Base-by-base conservation (phyloP, 495 filamentous ascomycete genomes). In the Penicillium riverlandense region DNA sequence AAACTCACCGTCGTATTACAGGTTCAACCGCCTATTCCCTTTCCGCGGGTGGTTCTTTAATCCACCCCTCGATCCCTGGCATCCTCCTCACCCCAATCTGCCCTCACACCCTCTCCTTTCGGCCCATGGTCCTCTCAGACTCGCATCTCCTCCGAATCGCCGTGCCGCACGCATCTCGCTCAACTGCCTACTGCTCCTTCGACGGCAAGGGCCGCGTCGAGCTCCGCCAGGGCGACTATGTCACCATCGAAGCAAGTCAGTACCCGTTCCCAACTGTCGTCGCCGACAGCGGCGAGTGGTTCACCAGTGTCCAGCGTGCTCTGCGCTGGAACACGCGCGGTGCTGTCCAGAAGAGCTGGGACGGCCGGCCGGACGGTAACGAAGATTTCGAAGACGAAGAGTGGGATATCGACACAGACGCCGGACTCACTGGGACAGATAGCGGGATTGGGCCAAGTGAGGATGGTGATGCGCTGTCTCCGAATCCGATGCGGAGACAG, bases 61-160 rank as follows among this genome's bases (percentile, higher is more conserved):
- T 96, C 46, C 90, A 96, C 59, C 92, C 92, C 7, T 94, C 95
- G 50, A 96, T 98, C 45, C 94, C 92, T 7, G 92, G 90, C 53
- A 96, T 98, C 59, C 86, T 97, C 11, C 80, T 98, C 38, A 96
- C 94, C 2, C 94, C 94, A 0, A 98, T 98, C 60, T 98, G 92
- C 63, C 90, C 92, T 11, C 92, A 98, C 61, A 96, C 90, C 0
- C 75, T 98, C 13, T 94, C 88, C 31, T 97, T 98, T 79, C 80
- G 92, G 8, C 92, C 92, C 29, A 95, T 98, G 87, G 85, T 98
- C n/a, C 81, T 98, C n/a, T 91, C 86, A 30, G 92, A 98, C 63
- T 91, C 83, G 31, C 83, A 95, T 65, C 79, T 90, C 16, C 78
- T 98, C 36, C 88, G 88, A 39, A 83, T 97, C 44, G 85, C 84